phyloP scores from a whole-genome alignment of 306 rosid species.

The Cucumis cinereus region DNA sequence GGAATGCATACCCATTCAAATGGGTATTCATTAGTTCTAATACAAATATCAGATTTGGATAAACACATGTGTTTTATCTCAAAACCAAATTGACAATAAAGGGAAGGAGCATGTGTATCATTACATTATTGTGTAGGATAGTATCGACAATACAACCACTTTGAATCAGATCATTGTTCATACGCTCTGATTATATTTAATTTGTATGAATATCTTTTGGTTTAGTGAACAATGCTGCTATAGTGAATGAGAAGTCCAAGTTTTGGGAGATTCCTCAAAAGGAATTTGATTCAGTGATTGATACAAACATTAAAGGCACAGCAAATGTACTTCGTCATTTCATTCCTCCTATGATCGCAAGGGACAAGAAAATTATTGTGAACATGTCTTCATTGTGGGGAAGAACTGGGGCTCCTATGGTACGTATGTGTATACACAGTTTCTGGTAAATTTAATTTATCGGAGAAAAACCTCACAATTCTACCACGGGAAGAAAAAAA shows the following conservation, averaged over 20 bases:
- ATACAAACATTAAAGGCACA: slow-evolving; percentile 45
- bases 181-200: not conserved
- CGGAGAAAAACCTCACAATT: too few species aligned
- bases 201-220: not conserved
- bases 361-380: slow-evolving; percentile 38
- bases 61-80: too few species aligned
- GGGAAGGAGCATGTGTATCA: too few species aligned
- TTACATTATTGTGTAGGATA: too few species aligned
- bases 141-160: too few species aligned
- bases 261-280: slow-evolving; percentile 68
- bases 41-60: too few species aligned
- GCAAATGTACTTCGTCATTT: not conserved
- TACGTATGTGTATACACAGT: not conserved
- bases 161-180: not conserved
- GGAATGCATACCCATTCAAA: too few species aligned
- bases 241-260: slow-evolving; percentile 57
- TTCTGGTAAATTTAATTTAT: too few species aligned
- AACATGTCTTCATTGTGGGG: slow-evolving; percentile 93
- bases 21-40: too few species aligned
- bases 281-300: slow-evolving; percentile 57
- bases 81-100: too few species aligned
- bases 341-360: slow-evolving; percentile 28
- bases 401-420: slow-evolving; percentile 73
- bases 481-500: too few species aligned
- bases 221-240: slow-evolving; percentile 76